phyloP scores from a whole-genome alignment of 352 stramenopile species.

The Pythium rhizo-oryzae region DNA sequence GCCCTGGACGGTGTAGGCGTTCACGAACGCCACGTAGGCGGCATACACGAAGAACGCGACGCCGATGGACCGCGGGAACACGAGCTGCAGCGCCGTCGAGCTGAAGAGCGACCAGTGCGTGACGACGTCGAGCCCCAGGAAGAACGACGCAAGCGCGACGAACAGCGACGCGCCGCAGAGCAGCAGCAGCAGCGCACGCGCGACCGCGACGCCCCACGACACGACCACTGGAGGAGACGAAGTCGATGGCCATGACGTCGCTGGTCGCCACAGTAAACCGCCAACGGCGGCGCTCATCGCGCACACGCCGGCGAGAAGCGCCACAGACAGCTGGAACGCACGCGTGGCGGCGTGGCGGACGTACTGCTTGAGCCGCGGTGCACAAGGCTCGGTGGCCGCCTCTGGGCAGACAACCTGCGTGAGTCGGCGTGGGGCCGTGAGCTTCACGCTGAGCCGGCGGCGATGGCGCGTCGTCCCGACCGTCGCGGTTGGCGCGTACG shows the following conservation, averaged over 20 bases:
- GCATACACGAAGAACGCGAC: conserved; percentile 34
- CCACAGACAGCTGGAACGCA: conserved; percentile 24
- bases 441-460: conserved; percentile 17
- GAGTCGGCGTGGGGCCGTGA: conserved; percentile 14
- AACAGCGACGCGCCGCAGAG: conserved; percentile 14
- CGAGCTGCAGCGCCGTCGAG: conserved; percentile 34
- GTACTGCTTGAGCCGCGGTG: conserved; percentile 22
- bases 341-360: conserved; percentile 10
- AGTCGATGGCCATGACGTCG: neutral
- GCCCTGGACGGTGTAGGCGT: conserved; percentile 28
- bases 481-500: conserved; percentile 1
- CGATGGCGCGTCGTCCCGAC: conserved; percentile 1
- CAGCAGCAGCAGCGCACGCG: conserved; percentile 2
- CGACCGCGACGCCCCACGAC: conserved; percentile 1
- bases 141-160: conserved; percentile 24
- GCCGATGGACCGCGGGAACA: conserved; percentile 36
- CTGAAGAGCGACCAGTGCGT: conserved; percentile 39
- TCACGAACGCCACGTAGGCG: conserved; percentile 15
- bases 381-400: conserved; percentile 17
- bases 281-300: conserved; percentile 10
- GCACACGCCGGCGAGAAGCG: conserved; percentile 1
- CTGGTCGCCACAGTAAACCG: conserved; percentile 22
- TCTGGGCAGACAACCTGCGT: conserved; percentile 21
- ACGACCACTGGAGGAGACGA: neutral
- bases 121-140: conserved; percentile 38